phyloP scores from a whole-genome alignment of 306 rosid species.

The Prunus kanzakura region DNA sequence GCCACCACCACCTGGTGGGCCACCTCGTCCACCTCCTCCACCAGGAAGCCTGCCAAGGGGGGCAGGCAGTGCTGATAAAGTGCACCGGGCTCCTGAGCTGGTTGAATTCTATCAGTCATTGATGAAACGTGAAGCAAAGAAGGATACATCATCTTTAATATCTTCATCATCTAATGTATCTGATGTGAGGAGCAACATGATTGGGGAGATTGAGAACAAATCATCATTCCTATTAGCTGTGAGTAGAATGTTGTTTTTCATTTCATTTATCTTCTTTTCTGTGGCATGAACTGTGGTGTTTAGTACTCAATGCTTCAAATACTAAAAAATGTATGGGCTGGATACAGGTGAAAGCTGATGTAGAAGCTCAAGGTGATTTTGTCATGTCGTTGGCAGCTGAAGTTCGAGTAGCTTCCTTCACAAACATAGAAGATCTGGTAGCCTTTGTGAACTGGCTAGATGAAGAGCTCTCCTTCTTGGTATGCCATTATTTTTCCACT shows the following conservation, averaged over 20 bases:
- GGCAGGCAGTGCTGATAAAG: slow-evolving; percentile 62
- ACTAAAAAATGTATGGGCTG: slow-evolving; percentile 1
- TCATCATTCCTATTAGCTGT: slow-evolving; percentile 96
- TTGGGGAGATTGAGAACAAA: slow-evolving; percentile 89
- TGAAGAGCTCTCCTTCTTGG: slow-evolving; percentile 77
- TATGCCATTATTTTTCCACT: slow-evolving; percentile 21
- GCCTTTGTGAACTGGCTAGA: slow-evolving; percentile 98
- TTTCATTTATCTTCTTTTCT: slow-evolving; percentile 3
- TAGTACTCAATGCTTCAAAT: background rate
- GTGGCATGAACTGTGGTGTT: background rate
- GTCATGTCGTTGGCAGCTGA: slow-evolving; percentile 87
- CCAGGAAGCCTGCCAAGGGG: slow-evolving; percentile 82
- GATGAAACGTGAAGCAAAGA: slow-evolving; percentile 97
- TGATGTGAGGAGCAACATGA: slow-evolving; percentile 91
- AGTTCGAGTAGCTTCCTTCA: slow-evolving; percentile 85
- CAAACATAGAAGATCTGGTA: slow-evolving; percentile 66
- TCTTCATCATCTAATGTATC: slow-evolving; percentile 68
- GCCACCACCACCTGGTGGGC: slow-evolving; percentile 59
- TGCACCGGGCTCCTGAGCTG: slow-evolving; percentile 79
- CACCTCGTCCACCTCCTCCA: slow-evolving; percentile 91
- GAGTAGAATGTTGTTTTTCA: slow-evolving; percentile 28
- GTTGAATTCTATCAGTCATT: slow-evolving; percentile 94
- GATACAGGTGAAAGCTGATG: slow-evolving; percentile 86
- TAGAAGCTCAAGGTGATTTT: slow-evolving; percentile 94
- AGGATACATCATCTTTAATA: slow-evolving; percentile 63